phyloP scores from a whole-genome alignment of 1,139 yeast species.

The Candida tunisiensis region DNA sequence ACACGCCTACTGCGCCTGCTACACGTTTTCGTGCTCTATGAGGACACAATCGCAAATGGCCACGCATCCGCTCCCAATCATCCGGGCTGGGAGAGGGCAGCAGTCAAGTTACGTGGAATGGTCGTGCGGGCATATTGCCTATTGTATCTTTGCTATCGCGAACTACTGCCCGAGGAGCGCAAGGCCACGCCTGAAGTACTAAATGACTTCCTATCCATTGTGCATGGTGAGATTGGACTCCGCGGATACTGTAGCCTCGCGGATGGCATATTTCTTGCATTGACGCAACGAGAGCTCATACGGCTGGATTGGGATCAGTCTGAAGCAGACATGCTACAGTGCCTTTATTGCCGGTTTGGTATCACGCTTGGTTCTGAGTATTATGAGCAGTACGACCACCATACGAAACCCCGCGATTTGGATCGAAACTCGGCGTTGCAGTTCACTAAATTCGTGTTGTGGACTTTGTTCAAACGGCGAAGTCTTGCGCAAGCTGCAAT shows the following conservation, averaged over 20 bases:
- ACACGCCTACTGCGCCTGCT: constrained; percentile 22
- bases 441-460: constrained; percentile 44
- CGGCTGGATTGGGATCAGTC: constrained; percentile 25
- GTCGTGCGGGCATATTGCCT: constrained; percentile 29
- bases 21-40: constrained; percentile 25
- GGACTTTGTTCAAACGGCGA: constrained; percentile 38
- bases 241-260: constrained; percentile 54
- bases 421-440: constrained; percentile 34
- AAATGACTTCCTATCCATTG: constrained; percentile 31
- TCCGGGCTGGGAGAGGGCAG: constrained; percentile 17
- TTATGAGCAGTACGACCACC: constrained; percentile 52
- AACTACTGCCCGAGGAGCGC: constrained; percentile 7
- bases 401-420: constrained; percentile 29
- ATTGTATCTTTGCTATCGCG: constrained; percentile 14
- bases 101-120: constrained; percentile 30
- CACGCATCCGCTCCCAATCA: constrained; percentile 16
- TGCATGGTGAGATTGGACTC: constrained; percentile 63
- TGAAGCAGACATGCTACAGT: constrained; percentile 53
- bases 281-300: constrained; percentile 40
- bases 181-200: constrained; percentile 10
- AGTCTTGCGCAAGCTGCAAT: constrained; percentile 35
- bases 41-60: constrained; percentile 20
- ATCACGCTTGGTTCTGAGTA: constrained; percentile 41
- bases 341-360: constrained; percentile 65
- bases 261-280: constrained; percentile 41